Base-by-base conservation (phyloP, 2,329 filamentous ascomycete genomes). In the Fusarium nurragi region DNA sequence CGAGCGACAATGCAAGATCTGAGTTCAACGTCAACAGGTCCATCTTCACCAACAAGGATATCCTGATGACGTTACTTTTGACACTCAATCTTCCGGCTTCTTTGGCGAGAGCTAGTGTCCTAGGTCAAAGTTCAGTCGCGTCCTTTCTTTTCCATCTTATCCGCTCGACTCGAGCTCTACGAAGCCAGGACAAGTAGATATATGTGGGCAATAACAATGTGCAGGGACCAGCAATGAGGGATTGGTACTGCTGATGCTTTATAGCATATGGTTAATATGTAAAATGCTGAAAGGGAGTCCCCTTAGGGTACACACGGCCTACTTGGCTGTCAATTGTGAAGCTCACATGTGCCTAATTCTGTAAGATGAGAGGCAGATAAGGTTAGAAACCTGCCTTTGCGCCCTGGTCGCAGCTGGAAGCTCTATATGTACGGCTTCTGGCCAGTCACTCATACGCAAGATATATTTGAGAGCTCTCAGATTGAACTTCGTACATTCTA, bases 1-100 rank as follows among this genome's bases (percentile, higher is more conserved):
- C 16, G 32, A 5, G 5, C 1, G 1, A 4, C 2, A 12, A 25
- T 22, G 8, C 13, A 13, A 25, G 13, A 25, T 2, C 8, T 6
- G 10, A 22, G 13, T 6, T 14, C 11, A 18, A 9, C 10, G 6
- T 8, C 4, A 19, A 16, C 14, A 26, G 16, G 26, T 18, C 16
- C 16, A 11, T n/a, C 30, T 34, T 34, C 6, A 34, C 2, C 16
- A 34, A n/a, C 13, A 9, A 1, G 5, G n/a, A 8, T 2, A n/a
- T 16, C 8, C 16, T n/a, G 8, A 7, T 34, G 4, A 8, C n/a
- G 16, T 34, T 16, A 6, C 14, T 34, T 16, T 34, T 16, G 3
- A 10, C 4, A n/a, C 16, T 34, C 2, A 34, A 34, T 16, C 4
- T 10, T 34, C 14, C 16, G 9, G 7, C n/a, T n/a, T 34, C 30